Evolutionary conservation across 148 eudicot genomes (phyloP).

Genomic region (Drosera capensis): DNA sequence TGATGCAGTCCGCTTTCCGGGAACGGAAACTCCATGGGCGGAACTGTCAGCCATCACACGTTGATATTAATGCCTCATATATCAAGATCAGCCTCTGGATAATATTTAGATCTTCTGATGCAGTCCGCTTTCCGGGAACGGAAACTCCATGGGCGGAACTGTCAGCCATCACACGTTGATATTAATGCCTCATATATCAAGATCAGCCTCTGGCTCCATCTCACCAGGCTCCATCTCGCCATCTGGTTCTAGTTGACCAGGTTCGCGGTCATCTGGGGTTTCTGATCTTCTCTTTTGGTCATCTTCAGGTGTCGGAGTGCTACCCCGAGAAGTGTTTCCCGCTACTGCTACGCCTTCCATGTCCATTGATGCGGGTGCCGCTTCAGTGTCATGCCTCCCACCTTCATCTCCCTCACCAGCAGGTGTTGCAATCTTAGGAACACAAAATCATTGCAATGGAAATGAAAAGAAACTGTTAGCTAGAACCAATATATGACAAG

Average conservation of each 20-base stretch:
- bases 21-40: too few relatives aligned
- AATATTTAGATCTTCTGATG: too few relatives aligned
- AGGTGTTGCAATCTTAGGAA: constrained; percentile 31
- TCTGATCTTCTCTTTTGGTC: constrained; percentile 58
- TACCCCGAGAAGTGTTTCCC: constrained; percentile 42
- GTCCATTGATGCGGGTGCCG: constrained; percentile 40
- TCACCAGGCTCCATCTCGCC: constrained; percentile 59
- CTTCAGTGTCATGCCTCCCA: constrained; percentile 46
- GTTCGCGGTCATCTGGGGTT: constrained; percentile 46
- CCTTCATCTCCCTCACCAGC: constrained; percentile 65
- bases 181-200: too few relatives aligned
- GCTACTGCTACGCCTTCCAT: constrained; percentile 34
- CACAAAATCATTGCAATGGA: neutral
- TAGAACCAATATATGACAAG: neutral
- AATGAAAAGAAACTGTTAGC: neutral
- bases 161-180: too few relatives aligned
- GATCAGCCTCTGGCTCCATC: constrained; percentile 66
- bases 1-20: too few relatives aligned
- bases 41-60: too few relatives aligned
- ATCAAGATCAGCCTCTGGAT: too few relatives aligned
- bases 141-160: too few relatives aligned
- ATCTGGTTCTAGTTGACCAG: constrained; percentile 65
- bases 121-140: too few relatives aligned
- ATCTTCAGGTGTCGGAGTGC: constrained; percentile 52
- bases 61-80: too few relatives aligned